Evolutionary conservation across 768 basidiomycete genomes (phyloP).

Genomic region (Leccinum uliginosum): DNA sequence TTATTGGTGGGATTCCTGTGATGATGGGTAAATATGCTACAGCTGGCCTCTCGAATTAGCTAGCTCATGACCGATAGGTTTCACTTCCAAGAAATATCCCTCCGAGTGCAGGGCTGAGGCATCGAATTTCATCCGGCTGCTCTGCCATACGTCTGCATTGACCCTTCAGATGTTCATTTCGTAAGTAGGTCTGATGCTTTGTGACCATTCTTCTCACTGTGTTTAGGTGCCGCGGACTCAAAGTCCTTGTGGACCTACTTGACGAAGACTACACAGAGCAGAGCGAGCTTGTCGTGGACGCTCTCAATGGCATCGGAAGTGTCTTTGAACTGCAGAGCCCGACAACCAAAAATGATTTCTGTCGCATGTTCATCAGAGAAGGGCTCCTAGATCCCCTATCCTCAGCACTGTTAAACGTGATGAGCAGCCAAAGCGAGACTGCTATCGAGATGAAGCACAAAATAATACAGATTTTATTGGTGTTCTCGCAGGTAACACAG

Average conservation of each 20-base stretch:
- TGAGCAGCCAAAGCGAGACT: slow-evolving; percentile 62
- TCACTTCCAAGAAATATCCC: slow-evolving; percentile 91
- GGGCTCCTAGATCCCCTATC: slow-evolving; percentile 92
- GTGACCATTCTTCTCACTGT: neutral
- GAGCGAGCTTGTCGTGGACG: slow-evolving; percentile 85
- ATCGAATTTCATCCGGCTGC: slow-evolving; percentile 87
- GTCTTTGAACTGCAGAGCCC: slow-evolving; percentile 97
- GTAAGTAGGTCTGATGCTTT: slow-evolving; percentile 45
- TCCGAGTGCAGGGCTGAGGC: slow-evolving; percentile 93
- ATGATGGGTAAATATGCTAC: slow-evolving; percentile 67
- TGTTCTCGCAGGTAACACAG: slow-evolving; percentile 96
- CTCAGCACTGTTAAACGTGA: slow-evolving; percentile 83
- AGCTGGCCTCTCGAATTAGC: neutral
- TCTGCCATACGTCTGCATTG: slow-evolving; percentile 89
- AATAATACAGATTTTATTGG: slow-evolving; percentile 82
- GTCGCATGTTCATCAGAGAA: slow-evolving; percentile 96
- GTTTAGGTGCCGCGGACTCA: slow-evolving; percentile 85
- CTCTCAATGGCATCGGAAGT: slow-evolving; percentile 89
- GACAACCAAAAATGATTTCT: slow-evolving; percentile 97
- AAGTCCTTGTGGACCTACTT: slow-evolving; percentile 90
- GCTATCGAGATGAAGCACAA: slow-evolving; percentile 78
- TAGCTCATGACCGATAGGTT: slow-evolving; percentile 45
- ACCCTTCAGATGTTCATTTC: slow-evolving; percentile 99
- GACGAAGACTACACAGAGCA: slow-evolving; percentile 96
- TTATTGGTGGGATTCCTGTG: slow-evolving; percentile 93